These are phyloP conservation scores for Alternaria postmessia DNA, from an alignment of 2,329 filamentous ascomycete species.

Conservation along the genomic window DNA sequence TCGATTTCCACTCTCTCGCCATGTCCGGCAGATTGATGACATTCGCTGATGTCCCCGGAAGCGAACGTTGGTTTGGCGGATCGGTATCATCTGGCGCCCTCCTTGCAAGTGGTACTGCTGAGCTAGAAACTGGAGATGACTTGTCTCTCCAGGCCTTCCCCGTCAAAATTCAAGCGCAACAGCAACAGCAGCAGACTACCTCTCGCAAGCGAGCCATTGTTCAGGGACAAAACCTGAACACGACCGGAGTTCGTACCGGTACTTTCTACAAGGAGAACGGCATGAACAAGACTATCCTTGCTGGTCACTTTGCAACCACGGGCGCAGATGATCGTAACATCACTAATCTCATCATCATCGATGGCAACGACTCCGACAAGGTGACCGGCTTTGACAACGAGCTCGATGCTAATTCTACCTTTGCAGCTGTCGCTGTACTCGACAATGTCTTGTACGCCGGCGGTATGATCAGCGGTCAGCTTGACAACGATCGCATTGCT, in stretches of 20 bases:
- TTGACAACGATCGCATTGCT: constrained; percentile 68
- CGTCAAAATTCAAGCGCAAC: constrained; percentile 32
- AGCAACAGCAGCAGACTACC: constrained; percentile 36
- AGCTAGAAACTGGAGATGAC: constrained; percentile 57
- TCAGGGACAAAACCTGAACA: constrained; percentile 55
- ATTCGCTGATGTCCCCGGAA: constrained; percentile 69
- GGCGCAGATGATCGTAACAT: constrained; percentile 74
- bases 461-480: constrained; percentile 76
- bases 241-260: constrained; percentile 77
- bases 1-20: constrained; percentile 68
- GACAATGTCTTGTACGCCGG: constrained; percentile 76
- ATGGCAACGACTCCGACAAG: constrained; percentile 72
- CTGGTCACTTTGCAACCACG: constrained; percentile 81
- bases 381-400: constrained; percentile 74
- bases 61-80: constrained; percentile 78
- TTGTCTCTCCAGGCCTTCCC: constrained; percentile 58
- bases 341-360: constrained; percentile 83
- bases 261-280: constrained; percentile 75
- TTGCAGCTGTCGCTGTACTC: constrained; percentile 68
- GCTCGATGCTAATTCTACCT: constrained; percentile 75
- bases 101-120: constrained; percentile 75
- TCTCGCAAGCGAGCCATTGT: constrained; percentile 54
- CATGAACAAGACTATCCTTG: constrained; percentile 85
- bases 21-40: constrained; percentile 78
- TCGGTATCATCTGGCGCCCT: constrained; percentile 79